phyloP scores from a whole-genome alignment of 345 rosid genomes.

The Dipteronia dyeriana region DNA sequence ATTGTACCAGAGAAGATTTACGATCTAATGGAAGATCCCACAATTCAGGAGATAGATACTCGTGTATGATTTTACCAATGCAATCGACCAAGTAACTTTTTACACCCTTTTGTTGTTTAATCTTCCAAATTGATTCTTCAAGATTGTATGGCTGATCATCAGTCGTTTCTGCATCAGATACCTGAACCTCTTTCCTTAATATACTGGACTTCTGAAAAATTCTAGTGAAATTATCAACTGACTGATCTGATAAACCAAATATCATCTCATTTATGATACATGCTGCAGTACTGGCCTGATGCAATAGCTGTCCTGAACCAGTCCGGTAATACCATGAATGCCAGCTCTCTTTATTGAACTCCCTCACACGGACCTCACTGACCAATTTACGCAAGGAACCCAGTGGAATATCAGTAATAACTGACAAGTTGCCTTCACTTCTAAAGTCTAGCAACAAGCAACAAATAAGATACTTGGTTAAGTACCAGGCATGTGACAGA shows the following conservation, averaged over 20 bases:
- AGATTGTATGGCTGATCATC: conserved; percentile 14
- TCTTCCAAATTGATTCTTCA: conserved; percentile 52
- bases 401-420: conserved; percentile 76
- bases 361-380: conserved; percentile 68
- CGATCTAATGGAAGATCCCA: conserved; percentile 84
- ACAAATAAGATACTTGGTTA: conserved; percentile 23
- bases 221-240: conserved; percentile 47
- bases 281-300: conserved; percentile 76
- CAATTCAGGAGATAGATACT: conserved; percentile 76
- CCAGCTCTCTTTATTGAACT: conserved; percentile 72
- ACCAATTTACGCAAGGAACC: conserved; percentile 58
- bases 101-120: conserved; percentile 44
- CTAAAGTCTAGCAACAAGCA: conserved; percentile 55
- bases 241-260: conserved; percentile 74
- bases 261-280: conserved; percentile 91
- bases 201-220: conserved; percentile 54
- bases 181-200: conserved; percentile 30
- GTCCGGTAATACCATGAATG: conserved; percentile 74
- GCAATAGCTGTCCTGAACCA: conserved; percentile 79
- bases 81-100: conserved; percentile 65
- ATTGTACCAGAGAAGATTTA: conserved; percentile 32
- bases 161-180: conserved; percentile 22
- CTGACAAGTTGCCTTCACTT: conserved; percentile 61
- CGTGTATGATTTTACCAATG: conserved; percentile 82
- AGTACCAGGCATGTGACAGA: conserved; percentile 25